Evolutionary conservation across 768 basidiomycete species (phyloP), one percentile per base, ranked within the genome.

Genomic region (Phylloporus arenicola): DNA sequence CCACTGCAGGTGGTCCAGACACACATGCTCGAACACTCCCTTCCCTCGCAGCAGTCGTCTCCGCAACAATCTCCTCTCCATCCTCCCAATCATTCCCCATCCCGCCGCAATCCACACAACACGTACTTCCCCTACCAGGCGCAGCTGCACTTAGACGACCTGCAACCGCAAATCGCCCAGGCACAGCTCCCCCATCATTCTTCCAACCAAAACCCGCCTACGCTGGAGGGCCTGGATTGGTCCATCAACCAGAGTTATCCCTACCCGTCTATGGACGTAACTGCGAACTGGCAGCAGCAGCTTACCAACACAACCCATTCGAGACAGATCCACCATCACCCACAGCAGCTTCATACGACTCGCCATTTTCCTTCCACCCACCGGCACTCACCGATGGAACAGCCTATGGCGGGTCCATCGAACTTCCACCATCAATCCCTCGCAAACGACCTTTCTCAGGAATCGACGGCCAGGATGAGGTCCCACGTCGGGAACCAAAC

Each of bases 311-410:
- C 61, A 42, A 9, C 56, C 2, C 61, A 62, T 63, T 59, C 62
- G 62, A 64, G 62, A 38, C 63, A 59, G 62, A 63, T 65, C 64
- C 64, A 55, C 50, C 60, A 53, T 61, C 62, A 52, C 64, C 64
- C 47, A 48, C 63, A 52, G 20, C 61, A 55, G 57, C 45, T 47
- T 45, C 70, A 65, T 65, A 75, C 68, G 84, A 84, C 68, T 84
- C 82, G 52, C 86, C 86, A 48, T 88, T 88, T 80, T 86, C 77
- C 74, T 88, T 86, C 82, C 79, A 83, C 73, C 78, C 84, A 55
- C 83, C 83, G 65, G 69, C 75, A 46, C 68, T 74, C 71, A 54
- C 72, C 71, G 70, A 71, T 53, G 53, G 63, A 58, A 17, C 67
- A 54, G 40, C 59, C 58, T 57, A 57, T 60, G 45, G 47, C 59